Evolutionary conservation across 345 rosid species (phyloP), one percentile per base, ranked within the genome.

Genomic region (Aegle marmelos): DNA sequence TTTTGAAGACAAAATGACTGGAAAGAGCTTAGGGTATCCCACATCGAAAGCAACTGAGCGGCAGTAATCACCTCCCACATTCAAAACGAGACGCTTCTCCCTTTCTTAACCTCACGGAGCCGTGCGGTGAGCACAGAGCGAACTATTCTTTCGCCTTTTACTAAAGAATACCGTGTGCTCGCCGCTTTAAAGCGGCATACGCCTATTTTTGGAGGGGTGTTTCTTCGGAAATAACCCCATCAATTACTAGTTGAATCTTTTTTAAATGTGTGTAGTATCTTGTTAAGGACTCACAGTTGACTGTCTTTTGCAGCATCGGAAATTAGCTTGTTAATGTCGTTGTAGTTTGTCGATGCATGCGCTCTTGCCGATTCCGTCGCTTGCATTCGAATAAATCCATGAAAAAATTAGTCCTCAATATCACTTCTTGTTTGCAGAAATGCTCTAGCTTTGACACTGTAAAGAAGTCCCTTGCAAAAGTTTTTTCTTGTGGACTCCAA

Each of bases 61-160:
- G 45, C 14, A 3, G 27, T 4, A 6, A 22, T 2, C 27, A 9
- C 45, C 25, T 65, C 69, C 14, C 45, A 6, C 6, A 0, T 34
- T 33, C 45, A 65, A 65, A 64, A 34, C 0, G 4, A 33, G 19
- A 64, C 68, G 2, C 19, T 64, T 5, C 14, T 9, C 7, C 54
- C 0, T 0, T 0, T 0, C 0, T 0, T 0, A 0, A 0, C 0
- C 0, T 2, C n/a, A 48, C 50, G 81, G 73, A 78, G 82, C 70
- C 63, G 79, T 85, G 86, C 66, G 72, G 70, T 86, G 82, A 79
- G 79, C 64, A 53, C 81, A 80, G 1, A 80, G 84, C 82, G 85
- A 86, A 79, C 82, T 88, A 82, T 88, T 86, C 89, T 87, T 90
- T 84, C 82, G 85, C 86, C 85, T 83, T 87, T 87, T 84, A 87